Evolutionary conservation across 768 basidiomycete genomes (phyloP).

Genomic region (Rhizopogon roseolus): DNA sequence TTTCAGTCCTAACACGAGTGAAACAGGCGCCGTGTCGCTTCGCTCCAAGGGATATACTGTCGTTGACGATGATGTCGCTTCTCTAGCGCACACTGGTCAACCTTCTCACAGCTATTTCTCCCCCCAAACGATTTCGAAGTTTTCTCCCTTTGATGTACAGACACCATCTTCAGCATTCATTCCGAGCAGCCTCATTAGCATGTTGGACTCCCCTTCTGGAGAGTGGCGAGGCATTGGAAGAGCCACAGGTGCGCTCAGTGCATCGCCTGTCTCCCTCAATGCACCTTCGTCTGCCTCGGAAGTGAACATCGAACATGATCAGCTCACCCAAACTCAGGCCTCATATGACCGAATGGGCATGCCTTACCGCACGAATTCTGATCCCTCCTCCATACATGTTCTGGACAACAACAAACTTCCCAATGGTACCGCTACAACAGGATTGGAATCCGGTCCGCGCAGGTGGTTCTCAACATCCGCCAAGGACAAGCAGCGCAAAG

Average conservation of each 20-base stretch:
- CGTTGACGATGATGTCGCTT: slow-evolving; percentile 37
- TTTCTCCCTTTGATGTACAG: slow-evolving; percentile 51
- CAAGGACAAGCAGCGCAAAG: slow-evolving; percentile 52
- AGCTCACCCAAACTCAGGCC: slow-evolving; percentile 25
- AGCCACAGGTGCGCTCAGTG: slow-evolving; percentile 20
- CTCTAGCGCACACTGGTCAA: slow-evolving; percentile 18
- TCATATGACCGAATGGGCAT: slow-evolving; percentile 18
- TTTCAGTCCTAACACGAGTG: slow-evolving; percentile 10
- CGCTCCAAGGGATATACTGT: slow-evolving; percentile 36
- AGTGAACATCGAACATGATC: slow-evolving; percentile 35
- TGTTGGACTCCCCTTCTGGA: slow-evolving; percentile 49
- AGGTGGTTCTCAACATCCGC: slow-evolving; percentile 43
- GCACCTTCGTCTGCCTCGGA: slow-evolving; percentile 20
- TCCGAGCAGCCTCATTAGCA: slow-evolving; percentile 44
- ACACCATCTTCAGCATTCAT: slow-evolving; percentile 45
- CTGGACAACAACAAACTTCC: slow-evolving; percentile 12
- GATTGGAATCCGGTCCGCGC: slow-evolving; percentile 28
- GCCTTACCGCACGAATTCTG: slow-evolving; percentile 30
- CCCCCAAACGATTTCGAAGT: slow-evolving; percentile 24
- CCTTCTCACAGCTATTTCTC: slow-evolving; percentile 11
- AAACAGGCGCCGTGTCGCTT: slow-evolving; percentile 9
- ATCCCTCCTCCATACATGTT: slow-evolving; percentile 20
- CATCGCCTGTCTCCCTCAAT: slow-evolving; percentile 39
- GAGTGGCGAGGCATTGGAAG: slow-evolving; percentile 39
- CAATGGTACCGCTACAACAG: slow-evolving; percentile 5